Evolutionary conservation across 2,329 filamentous ascomycete species (phyloP).

Genomic region (Cryphonectria nitschkei): DNA sequence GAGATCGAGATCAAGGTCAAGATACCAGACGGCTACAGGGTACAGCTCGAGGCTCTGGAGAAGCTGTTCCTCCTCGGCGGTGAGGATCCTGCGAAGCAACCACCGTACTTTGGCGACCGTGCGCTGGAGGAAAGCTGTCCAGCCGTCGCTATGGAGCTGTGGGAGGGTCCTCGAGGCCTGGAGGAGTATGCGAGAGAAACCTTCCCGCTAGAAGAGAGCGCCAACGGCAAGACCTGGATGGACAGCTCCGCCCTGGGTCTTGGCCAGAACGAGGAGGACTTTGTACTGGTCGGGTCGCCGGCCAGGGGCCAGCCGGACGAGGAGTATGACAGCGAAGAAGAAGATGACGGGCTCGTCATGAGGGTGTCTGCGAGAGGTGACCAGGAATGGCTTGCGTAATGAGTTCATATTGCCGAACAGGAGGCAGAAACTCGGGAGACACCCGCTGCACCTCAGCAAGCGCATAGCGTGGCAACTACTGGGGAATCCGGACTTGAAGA

Average conservation of each 20-base stretch:
- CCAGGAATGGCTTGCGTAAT: constrained; percentile 62
- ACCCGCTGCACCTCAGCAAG: neutral
- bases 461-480: neutral
- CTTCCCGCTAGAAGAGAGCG: constrained; percentile 91
- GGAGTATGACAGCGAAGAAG: constrained; percentile 50
- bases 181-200: constrained; percentile 95
- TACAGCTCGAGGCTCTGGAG: constrained; percentile 76
- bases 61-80: constrained; percentile 59
- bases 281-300: constrained; percentile 22
- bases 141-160: constrained; percentile 75
- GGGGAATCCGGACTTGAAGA: neutral
- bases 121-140: constrained; percentile 68
- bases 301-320: constrained; percentile 38
- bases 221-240: constrained; percentile 96
- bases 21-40: constrained; percentile 84
- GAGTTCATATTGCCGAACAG: neutral
- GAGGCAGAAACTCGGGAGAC: neutral
- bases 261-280: constrained; percentile 21
- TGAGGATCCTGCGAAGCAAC: constrained; percentile 58
- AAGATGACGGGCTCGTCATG: constrained; percentile 62
- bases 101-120: constrained; percentile 65
- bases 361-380: constrained; percentile 59
- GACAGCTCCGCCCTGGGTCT: constrained; percentile 6
- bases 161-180: constrained; percentile 88
- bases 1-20: constrained; percentile 84